Evolutionary conservation across 768 basidiomycete species (phyloP).

Genomic region (Boletus edulis): DNA sequence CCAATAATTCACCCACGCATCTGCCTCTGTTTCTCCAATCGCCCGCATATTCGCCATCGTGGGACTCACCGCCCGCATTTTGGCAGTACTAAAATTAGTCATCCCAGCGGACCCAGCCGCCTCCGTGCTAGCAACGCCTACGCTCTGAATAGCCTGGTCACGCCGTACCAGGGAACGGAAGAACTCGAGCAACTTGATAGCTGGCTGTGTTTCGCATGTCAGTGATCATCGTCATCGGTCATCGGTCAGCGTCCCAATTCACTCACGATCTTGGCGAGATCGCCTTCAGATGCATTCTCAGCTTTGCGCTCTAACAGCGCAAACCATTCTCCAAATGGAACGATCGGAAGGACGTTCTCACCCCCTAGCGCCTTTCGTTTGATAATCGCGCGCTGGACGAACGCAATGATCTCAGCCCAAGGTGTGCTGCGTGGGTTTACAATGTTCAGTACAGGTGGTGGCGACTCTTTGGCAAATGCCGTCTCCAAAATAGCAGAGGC

Average conservation of each 20-base stretch:
- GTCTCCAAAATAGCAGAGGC: constrained; percentile 33
- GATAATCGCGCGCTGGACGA: constrained; percentile 19
- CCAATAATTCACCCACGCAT: constrained; percentile 27
- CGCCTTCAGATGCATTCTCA: constrained; percentile 20
- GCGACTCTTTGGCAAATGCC: constrained; percentile 15
- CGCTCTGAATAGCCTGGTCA: constrained; percentile 7
- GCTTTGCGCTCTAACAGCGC: constrained; percentile 21
- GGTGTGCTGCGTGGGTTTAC: constrained; percentile 36
- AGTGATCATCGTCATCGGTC: not conserved
- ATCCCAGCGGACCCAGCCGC: constrained; percentile 21
- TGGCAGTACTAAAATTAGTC: constrained; percentile 17
- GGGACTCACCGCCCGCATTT: constrained; percentile 10
- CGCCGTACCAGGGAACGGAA: constrained; percentile 23
- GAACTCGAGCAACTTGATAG: constrained; percentile 34
- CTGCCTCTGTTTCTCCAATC: constrained; percentile 21
- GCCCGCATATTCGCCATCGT: constrained; percentile 26
- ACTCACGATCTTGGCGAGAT: constrained; percentile 32
- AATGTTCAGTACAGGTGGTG: constrained; percentile 33
- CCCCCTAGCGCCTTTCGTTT: constrained; percentile 1
- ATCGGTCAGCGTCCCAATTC: not conserved
- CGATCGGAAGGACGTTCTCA: constrained; percentile 23
- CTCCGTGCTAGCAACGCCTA: not conserved
- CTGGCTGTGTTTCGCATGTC: constrained; percentile 25
- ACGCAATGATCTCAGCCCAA: constrained; percentile 32
- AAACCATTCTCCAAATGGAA: constrained; percentile 37